Conservation (phyloP, 2,329 filamentous ascomycete genomes). For the Aspergillus luchuensis region DNA sequence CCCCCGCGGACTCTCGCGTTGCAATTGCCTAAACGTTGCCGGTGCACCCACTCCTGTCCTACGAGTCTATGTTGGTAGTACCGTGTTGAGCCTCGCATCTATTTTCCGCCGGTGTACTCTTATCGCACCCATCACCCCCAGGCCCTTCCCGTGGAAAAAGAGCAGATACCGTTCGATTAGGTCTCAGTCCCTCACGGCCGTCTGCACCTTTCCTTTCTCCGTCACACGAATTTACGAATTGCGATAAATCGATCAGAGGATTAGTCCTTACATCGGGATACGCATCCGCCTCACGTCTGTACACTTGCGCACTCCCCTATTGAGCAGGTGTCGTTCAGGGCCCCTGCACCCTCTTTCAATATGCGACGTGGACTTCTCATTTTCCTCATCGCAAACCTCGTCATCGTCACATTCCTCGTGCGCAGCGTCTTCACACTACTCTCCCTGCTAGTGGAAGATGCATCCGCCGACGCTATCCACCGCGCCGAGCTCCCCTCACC, state of each 20-base stretch:
- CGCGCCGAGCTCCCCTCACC: slow-evolving; percentile 66
- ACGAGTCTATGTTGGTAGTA: not conserved
- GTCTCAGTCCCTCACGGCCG: not conserved
- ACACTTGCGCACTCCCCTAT: not conserved
- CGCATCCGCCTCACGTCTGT: not conserved
- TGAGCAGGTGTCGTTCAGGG: slow-evolving; percentile 8
- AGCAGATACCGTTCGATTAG: slow-evolving; percentile 2
- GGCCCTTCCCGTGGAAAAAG: not conserved
- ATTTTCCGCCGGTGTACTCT: slow-evolving; percentile 3
- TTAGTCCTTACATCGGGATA: not conserved
- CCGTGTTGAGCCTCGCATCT: not conserved
- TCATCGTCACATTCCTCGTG: slow-evolving; percentile 65
- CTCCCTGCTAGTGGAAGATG: slow-evolving; percentile 68
- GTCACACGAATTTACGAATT: slow-evolving; percentile 14
- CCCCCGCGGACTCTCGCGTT: not conserved
- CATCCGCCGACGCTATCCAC: slow-evolving; percentile 66
- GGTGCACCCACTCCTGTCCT: not conserved
- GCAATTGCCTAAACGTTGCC: slow-evolving; percentile 2
- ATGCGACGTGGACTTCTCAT: slow-evolving; percentile 65
- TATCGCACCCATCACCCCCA: not conserved
- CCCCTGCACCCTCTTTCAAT: slow-evolving; percentile 28
- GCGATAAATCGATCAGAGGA: slow-evolving; percentile 7
- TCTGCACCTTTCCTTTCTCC: not conserved
- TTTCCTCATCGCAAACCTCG: slow-evolving; percentile 65
- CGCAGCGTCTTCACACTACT: slow-evolving; percentile 71